phyloP scores from a whole-genome alignment of 2,329 filamentous ascomycete species.

The Exophiala lecanii-corni region DNA sequence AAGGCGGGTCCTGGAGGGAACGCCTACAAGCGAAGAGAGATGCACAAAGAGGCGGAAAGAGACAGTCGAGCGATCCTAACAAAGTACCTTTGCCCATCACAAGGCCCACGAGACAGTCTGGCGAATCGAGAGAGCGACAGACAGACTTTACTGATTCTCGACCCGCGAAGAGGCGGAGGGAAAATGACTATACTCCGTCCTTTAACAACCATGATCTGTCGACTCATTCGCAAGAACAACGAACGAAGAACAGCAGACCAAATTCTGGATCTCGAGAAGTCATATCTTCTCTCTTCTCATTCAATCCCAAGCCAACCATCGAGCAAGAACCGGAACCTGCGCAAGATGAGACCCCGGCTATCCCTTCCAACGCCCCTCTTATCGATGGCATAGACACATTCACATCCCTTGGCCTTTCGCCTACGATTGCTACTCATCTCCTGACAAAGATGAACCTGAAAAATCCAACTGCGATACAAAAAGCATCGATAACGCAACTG shows the following conservation, averaged over 20 bases:
- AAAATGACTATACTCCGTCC: slow-evolving; percentile 35
- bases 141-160: slow-evolving; percentile 30
- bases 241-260: slow-evolving; percentile 4
- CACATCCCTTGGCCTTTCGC: slow-evolving; percentile 75
- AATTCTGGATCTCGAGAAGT: slow-evolving; percentile 51
- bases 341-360: slow-evolving; percentile 49
- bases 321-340: slow-evolving; percentile 33
- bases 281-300: slow-evolving; percentile 87
- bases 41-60: slow-evolving; percentile 49
- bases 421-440: slow-evolving; percentile 74
- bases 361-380: slow-evolving; percentile 87
- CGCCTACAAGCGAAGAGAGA: slow-evolving; percentile 73
- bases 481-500: slow-evolving; percentile 76
- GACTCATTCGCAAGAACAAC: slow-evolving; percentile 12
- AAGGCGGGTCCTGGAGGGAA: slow-evolving; percentile 91
- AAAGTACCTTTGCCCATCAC: slow-evolving; percentile 10
- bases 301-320: slow-evolving; percentile 66
- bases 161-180: slow-evolving; percentile 39
- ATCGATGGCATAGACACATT: slow-evolving; percentile 81
- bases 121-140: slow-evolving; percentile 26
- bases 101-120: background rate
- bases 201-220: slow-evolving; percentile 11
- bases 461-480: slow-evolving; percentile 90
- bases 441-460: slow-evolving; percentile 81
- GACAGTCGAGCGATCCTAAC: slow-evolving; percentile 12